Conservation (phyloP, 1,284 basidiomycete species). For the Tetrapyrgos nigripes region DNA sequence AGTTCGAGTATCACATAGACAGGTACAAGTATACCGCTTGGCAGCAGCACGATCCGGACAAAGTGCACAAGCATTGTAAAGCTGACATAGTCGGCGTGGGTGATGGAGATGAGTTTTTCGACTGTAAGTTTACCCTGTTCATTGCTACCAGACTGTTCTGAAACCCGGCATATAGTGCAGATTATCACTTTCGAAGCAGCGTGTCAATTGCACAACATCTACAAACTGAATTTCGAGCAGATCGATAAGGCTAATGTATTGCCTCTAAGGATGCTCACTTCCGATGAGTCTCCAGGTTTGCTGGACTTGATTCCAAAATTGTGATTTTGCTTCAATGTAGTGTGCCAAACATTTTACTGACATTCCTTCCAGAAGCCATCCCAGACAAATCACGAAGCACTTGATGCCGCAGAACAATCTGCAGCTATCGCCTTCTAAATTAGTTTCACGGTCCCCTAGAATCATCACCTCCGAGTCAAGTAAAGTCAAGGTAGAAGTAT, state of each 20-base stretch:
- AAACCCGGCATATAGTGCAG: constrained; percentile 42
- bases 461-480: constrained; percentile 11
- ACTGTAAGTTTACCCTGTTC: constrained; percentile 46
- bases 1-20: constrained; percentile 41
- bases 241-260: constrained; percentile 51
- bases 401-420: neutral
- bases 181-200: constrained; percentile 52
- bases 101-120: too few species aligned
- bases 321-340: neutral
- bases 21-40: constrained; percentile 55
- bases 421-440: neutral
- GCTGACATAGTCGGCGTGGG: too few species aligned
- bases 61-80: too few species aligned
- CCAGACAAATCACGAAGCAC: neutral
- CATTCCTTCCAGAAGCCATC: neutral
- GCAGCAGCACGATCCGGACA: constrained; percentile 46
- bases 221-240: constrained; percentile 42
- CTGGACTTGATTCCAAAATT: neutral
- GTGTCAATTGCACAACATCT: constrained; percentile 40
- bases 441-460: neutral
- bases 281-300: neutral
- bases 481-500: constrained; percentile 29
- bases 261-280: constrained; percentile 36
- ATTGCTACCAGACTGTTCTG: constrained; percentile 14
- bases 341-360: neutral